Evolutionary conservation across 768 basidiomycete genomes (phyloP).

Genomic region (Leucocoprinus birnbaumii): DNA sequence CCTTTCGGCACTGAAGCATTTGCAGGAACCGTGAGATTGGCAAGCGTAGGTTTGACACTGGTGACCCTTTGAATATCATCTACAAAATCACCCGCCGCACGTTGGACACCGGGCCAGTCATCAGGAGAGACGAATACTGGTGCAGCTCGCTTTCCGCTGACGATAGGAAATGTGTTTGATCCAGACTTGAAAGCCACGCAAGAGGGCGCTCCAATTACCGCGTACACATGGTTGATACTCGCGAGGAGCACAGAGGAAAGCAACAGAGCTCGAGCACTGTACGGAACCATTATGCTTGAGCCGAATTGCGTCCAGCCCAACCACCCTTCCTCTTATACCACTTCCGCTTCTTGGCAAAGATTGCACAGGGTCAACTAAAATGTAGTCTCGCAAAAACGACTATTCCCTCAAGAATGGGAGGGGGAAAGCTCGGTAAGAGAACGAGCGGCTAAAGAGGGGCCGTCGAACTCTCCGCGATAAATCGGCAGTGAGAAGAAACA

Average conservation of each 20-base stretch:
- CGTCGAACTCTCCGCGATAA: neutral
- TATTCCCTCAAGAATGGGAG: neutral
- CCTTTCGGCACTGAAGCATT: slow-evolving; percentile 36
- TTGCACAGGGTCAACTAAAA: neutral
- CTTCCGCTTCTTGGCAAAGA: neutral
- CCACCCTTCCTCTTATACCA: neutral
- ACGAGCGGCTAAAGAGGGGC: slow-evolving; percentile 4
- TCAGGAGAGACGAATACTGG: slow-evolving; percentile 49
- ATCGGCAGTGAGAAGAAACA: slow-evolving; percentile 1
- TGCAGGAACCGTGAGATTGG: slow-evolving; percentile 20
- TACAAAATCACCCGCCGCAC: slow-evolving; percentile 56
- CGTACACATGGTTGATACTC: neutral
- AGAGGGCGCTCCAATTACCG: slow-evolving; percentile 43
- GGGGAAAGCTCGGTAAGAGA: slow-evolving; percentile 6
- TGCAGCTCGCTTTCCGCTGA: slow-evolving; percentile 40
- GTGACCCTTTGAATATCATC: slow-evolving; percentile 61
- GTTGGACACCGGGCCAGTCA: slow-evolving; percentile 64
- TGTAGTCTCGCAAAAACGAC: neutral
- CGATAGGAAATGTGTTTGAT: slow-evolving; percentile 36
- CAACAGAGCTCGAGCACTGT: neutral
- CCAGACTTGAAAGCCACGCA: slow-evolving; percentile 43
- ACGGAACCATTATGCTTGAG: slow-evolving; percentile 2
- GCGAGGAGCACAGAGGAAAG: slow-evolving; percentile 5
- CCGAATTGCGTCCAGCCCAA: neutral
- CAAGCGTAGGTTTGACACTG: slow-evolving; percentile 41